A percentile compares a stretch with the other conserved stretches of the same genome.
These are phyloP conservation scores for Fusarium mundagurra DNA, from an alignment of 2,329 filamentous ascomycete genomes.

Conservation along the genomic window DNA sequence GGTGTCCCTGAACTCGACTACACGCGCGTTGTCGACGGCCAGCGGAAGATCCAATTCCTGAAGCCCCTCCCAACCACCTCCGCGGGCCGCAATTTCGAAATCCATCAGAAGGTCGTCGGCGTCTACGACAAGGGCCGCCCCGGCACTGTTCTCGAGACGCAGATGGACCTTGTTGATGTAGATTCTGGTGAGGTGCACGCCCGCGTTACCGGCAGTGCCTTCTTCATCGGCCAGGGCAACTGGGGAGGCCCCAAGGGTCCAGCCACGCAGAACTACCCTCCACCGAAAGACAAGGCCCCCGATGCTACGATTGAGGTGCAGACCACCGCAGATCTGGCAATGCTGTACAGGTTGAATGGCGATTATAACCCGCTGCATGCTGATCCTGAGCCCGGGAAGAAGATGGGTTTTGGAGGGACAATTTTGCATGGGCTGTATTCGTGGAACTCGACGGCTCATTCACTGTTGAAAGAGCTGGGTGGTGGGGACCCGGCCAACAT, in stretches of 20 bases:
- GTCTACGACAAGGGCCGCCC: conserved; percentile 55
- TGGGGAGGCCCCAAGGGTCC: conserved; percentile 56
- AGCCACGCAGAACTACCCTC: conserved; percentile 43
- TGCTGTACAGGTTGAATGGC: conserved; percentile 57
- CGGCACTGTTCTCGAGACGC: conserved; percentile 48
- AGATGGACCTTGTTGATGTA: conserved; percentile 51
- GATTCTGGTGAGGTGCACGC: conserved; percentile 52
- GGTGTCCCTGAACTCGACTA: conserved; percentile 54
- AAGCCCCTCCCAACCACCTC: conserved; percentile 49
- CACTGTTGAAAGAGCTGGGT: conserved; percentile 52
- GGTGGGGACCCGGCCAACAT: conserved; percentile 52
- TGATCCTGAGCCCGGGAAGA: conserved; percentile 53
- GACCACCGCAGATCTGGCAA: conserved; percentile 51
- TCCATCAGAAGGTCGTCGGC: conserved; percentile 53
- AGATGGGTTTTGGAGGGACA: conserved; percentile 56
- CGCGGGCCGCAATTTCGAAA: conserved; percentile 50
- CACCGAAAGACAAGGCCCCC: conserved; percentile 47
- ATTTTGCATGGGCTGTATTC: conserved; percentile 59
- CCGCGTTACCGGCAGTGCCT: conserved; percentile 51
- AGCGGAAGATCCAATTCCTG: conserved; percentile 52
- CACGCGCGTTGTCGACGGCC: conserved; percentile 53
- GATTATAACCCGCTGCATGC: conserved; percentile 61
- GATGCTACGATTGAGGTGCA: conserved; percentile 51
- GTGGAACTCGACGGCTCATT: conserved; percentile 59
- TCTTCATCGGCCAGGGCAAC: conserved; percentile 58